Evolutionary conservation across 31 red algal species (phyloP).

Genomic region (Pterothamnion heteromorphum): DNA sequence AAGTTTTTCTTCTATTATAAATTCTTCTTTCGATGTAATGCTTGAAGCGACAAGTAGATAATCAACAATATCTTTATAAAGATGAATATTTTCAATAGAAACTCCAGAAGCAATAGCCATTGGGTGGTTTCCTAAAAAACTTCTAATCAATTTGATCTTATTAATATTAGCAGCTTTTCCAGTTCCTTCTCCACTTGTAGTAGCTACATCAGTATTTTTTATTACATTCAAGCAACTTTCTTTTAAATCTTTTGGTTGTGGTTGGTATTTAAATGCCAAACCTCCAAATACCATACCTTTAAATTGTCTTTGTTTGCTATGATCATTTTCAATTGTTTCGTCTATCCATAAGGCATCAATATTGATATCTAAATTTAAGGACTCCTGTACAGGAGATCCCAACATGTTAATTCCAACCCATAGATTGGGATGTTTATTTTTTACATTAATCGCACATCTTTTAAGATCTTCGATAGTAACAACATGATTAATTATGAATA

Average conservation of each 20-base stretch:
- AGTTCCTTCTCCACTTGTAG: not conserved
- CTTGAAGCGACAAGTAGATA: not conserved
- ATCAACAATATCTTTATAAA: not conserved
- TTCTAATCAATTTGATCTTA: not conserved
- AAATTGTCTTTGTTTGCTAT: no score
- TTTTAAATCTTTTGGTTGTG: not conserved
- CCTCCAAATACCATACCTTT: not conserved
- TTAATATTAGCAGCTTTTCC: not conserved
- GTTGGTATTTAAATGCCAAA: not conserved
- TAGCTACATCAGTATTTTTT: not conserved
- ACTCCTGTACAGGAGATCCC: no score
- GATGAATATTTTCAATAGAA: not conserved
- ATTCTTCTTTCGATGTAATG: not conserved
- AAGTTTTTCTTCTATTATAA: no score
- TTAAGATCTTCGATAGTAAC: no score
- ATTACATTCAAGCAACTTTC: not conserved
- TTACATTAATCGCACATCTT: no score
- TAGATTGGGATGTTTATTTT: no score
- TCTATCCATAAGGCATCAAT: no score
- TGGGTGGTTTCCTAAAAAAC: not conserved
- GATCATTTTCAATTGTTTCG: no score
- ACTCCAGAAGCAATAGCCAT: not conserved
- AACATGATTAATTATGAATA: no score
- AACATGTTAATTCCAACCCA: no score
- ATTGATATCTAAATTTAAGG: no score